Percentiles rank a stretch among this genome's conserved stretches.
Evolutionary conservation across 2,329 filamentous ascomycete genomes (phyloP).

Genomic region (Ophiostoma triangulosporum): DNA sequence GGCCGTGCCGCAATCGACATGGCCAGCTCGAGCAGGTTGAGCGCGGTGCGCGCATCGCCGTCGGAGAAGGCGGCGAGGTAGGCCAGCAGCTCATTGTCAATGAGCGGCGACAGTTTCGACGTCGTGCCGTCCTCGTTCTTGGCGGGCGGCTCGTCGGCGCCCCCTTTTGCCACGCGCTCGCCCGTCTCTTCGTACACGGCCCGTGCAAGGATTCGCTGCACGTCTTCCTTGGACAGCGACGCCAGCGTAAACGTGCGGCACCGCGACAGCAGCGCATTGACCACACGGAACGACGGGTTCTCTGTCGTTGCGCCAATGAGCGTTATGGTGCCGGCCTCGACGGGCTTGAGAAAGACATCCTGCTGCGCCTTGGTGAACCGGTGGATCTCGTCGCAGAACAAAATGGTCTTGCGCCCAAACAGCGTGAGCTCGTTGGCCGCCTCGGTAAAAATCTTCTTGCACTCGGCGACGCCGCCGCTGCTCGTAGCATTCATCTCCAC

Average conservation of each 20-base stretch:
- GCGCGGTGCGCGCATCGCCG: conserved; percentile 81
- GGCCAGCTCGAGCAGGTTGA: conserved; percentile 84
- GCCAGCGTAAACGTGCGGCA: conserved; percentile 82
- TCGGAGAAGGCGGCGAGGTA: conserved; percentile 83
- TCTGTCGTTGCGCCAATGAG: conserved; percentile 94
- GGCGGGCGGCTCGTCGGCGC: background rate
- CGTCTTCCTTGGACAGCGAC: conserved; percentile 58
- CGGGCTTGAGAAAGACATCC: conserved; percentile 84
- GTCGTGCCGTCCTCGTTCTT: conserved; percentile 31
- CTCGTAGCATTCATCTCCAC: conserved; percentile 93
- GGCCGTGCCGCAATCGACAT: conserved; percentile 51
- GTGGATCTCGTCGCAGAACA: conserved; percentile 97
- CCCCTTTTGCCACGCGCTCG: background rate
- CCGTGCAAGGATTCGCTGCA: conserved; percentile 61
- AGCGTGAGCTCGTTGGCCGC: conserved; percentile 66
- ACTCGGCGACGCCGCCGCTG: conserved; percentile 75
- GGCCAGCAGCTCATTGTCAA: conserved; percentile 62
- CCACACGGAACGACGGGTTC: conserved; percentile 90
- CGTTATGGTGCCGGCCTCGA: conserved; percentile 81
- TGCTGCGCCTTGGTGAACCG: conserved; percentile 86
- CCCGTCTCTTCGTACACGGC: conserved; percentile 49
- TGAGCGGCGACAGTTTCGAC: conserved; percentile 35
- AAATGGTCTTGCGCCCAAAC: conserved; percentile 81
- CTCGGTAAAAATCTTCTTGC: conserved; percentile 82
- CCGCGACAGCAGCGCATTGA: conserved; percentile 72